Conservation (phyloP, 345 rosid species). For the Cochlearia excelsa region DNA sequence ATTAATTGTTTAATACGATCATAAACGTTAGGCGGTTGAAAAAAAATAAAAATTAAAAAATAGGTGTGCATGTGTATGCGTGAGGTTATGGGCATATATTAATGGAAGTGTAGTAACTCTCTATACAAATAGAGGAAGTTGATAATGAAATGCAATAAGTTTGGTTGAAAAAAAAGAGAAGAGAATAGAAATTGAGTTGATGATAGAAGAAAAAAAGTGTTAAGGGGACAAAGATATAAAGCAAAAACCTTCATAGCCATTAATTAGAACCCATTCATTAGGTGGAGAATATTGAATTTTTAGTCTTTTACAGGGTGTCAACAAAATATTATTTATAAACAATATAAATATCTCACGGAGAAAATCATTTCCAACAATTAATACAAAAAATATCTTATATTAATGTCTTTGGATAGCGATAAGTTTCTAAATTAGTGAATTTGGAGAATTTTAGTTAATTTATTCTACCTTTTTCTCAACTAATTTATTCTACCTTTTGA, state of each 20-base stretch:
- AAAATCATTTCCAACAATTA: neutral
- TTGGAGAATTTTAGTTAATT: no score
- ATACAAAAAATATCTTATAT: neutral
- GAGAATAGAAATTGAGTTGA: conserved; percentile 19
- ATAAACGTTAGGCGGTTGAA: neutral
- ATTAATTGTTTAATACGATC: neutral
- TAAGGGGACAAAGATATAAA: conserved; percentile 37
- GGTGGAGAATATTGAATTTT: conserved; percentile 32
- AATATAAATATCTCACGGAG: conserved; percentile 6
- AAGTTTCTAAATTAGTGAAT: neutral
- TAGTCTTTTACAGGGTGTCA: conserved; percentile 36
- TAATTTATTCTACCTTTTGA: no score
- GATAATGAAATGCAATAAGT: conserved; percentile 35
- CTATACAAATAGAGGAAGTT: conserved; percentile 31
- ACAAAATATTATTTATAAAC: neutral
- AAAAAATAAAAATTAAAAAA: neutral
- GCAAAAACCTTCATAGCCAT: conserved; percentile 29
- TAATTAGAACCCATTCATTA: conserved; percentile 35
- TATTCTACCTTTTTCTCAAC: no score
- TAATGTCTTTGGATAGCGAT: neutral
- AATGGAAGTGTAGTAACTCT: conserved; percentile 31
- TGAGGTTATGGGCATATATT: conserved; percentile 26
- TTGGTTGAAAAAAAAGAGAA: conserved; percentile 26
- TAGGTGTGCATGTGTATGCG: conserved; percentile 9
- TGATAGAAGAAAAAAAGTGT: conserved; percentile 15